Conservation (phyloP, 208 protist species). For the Trypanosoma rangeli region DNA sequence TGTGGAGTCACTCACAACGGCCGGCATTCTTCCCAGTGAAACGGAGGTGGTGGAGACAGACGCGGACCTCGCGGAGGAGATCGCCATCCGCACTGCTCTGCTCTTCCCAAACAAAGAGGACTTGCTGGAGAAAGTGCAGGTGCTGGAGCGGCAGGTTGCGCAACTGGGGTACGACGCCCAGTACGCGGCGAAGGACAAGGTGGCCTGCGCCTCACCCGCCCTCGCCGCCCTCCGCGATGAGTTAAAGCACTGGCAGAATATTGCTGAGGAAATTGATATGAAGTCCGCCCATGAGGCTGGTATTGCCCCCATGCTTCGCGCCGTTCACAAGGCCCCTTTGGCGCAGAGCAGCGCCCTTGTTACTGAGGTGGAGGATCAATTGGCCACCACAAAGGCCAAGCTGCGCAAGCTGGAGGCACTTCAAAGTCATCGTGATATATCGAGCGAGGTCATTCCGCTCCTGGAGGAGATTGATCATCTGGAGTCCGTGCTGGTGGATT, state of each 20-base stretch:
- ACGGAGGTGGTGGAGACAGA: conserved; percentile 73
- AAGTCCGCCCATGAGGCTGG: conserved; percentile 80
- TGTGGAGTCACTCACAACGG: conserved; percentile 59
- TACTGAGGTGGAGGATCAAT: conserved; percentile 57
- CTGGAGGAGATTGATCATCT: conserved; percentile 69
- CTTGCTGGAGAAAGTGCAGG: conserved; percentile 50
- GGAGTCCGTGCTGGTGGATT: conserved; percentile 48
- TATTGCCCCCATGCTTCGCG: conserved; percentile 48
- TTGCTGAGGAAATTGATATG: conserved; percentile 60
- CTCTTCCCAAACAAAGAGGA: conserved; percentile 74
- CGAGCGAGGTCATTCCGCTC: conserved; percentile 71
- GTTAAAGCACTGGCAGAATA: conserved; percentile 61
- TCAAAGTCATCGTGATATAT: conserved; percentile 73
- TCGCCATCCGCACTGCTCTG: conserved; percentile 64
- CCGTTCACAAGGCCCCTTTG: conserved; percentile 10
- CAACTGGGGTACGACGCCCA: conserved; percentile 84
- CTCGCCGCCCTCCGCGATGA: conserved; percentile 66
- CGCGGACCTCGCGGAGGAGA: conserved; percentile 77
- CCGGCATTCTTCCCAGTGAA: conserved; percentile 50
- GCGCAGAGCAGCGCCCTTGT: conserved; percentile 42
- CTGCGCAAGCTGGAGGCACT: conserved; percentile 65
- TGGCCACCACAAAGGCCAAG: conserved; percentile 42
- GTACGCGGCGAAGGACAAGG: conserved; percentile 81
- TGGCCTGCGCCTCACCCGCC: conserved; percentile 60
- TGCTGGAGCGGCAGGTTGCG: conserved; percentile 69